Conservation (phyloP, 2,329 filamentous ascomycete species). For the Penicillium carneum region DNA sequence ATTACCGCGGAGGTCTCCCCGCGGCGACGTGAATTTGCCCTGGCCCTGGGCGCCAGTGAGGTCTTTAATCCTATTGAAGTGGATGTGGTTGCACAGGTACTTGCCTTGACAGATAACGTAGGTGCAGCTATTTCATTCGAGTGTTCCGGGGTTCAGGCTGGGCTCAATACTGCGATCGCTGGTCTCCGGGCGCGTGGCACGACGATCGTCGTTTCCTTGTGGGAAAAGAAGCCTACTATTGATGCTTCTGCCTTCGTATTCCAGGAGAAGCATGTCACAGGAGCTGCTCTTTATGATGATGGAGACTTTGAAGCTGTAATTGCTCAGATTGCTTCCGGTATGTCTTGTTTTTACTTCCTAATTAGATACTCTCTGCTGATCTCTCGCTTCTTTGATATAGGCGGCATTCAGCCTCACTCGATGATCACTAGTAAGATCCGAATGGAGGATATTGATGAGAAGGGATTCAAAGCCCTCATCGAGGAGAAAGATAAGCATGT, state of each 20-base stretch:
- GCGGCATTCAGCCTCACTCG: constrained; percentile 59
- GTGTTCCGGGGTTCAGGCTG: constrained; percentile 66
- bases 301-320: constrained; percentile 68
- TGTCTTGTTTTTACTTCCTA: not conserved
- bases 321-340: constrained; percentile 52
- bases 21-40: constrained; percentile 61
- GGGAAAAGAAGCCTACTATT: constrained; percentile 64
- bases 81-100: constrained; percentile 57
- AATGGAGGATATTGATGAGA: constrained; percentile 64
- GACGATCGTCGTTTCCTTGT: constrained; percentile 69
- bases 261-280: constrained; percentile 61
- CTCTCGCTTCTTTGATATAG: constrained; percentile 43
- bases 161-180: constrained; percentile 55
- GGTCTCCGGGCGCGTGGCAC: constrained; percentile 63
- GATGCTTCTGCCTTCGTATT: constrained; percentile 62
- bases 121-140: constrained; percentile 67
- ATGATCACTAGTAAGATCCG: constrained; percentile 69
- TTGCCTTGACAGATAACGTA: constrained; percentile 55
- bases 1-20: constrained; percentile 65
- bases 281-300: constrained; percentile 57
- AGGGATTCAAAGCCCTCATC: constrained; percentile 65
- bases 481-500: constrained; percentile 68
- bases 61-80: constrained; percentile 60
- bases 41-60: constrained; percentile 62
- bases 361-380: constrained; percentile 16